Evolutionary conservation across 768 basidiomycete genomes (phyloP), one percentile per base, ranked within the genome.

Genomic region (Megacollybia marginata): DNA sequence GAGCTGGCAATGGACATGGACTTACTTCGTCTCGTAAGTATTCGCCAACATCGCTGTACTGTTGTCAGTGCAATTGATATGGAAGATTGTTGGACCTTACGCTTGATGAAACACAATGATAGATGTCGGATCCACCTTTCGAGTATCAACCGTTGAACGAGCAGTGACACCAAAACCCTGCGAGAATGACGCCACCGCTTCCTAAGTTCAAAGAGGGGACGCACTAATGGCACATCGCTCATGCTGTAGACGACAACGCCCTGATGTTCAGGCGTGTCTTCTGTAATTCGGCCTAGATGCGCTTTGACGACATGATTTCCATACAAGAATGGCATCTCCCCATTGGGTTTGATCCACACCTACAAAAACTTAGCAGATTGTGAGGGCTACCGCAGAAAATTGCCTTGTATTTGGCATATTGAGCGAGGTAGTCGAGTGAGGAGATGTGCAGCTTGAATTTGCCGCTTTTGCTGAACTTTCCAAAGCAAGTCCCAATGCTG

Each of bases 281-380:
- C 96, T 44, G 96, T 97, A 64, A 98, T 97, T 52, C 95, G 80
- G 15, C 96, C 96, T n/a, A 99, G 74, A 68, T 99, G 96, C 9
- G 96, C 96, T 69, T 98, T 99, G 55, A 97, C 80, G 52, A 98
- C 85, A 69, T 99, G 94, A 63, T 99, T 99, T 50, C 96, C 96
- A 61, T 99, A 99, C 34, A 99, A 71, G 76, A 95, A 99, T 1
- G 96, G 96, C 86, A 99, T 95, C 69, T 99, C 96, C 61, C 96
- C 96, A 56, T 98, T 95, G 20, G 94, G 86, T 67, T 99, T 99
- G 64, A 99, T 92, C 96, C 96, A 99, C 15, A 98, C 80, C 95
- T 97, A 52, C 4, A 32, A 47, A 19, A 19, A 50, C 33, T 50
- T 38, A 20, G 15, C n/a, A 20, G 12, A 28, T 34, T 43, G 31